Conservation (phyloP, 2,329 filamentous ascomycete species). For the Microdochium nivale region DNA sequence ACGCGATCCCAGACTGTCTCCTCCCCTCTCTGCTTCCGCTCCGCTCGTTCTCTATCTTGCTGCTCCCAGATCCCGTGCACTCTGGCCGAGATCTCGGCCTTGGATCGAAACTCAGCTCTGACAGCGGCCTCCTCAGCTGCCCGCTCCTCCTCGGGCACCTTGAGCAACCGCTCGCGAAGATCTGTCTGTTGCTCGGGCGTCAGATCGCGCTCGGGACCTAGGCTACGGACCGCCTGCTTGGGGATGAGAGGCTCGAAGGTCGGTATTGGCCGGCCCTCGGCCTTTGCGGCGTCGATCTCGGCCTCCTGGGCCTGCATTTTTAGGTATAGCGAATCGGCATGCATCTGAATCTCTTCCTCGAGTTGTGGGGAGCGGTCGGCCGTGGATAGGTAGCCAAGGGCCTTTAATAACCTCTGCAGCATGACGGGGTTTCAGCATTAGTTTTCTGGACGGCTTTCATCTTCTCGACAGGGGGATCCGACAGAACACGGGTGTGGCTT, state of each 20-base stretch:
- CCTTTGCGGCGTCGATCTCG: slow-evolving; percentile 60
- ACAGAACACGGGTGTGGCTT: slow-evolving; percentile 21
- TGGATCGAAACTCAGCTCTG: slow-evolving; percentile 51
- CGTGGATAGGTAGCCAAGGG: slow-evolving; percentile 74
- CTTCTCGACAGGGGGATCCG: not conserved
- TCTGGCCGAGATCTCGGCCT: slow-evolving; percentile 47
- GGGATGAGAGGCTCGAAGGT: slow-evolving; percentile 50
- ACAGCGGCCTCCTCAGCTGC: slow-evolving; percentile 56
- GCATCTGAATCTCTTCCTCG: slow-evolving; percentile 90
- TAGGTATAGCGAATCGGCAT: slow-evolving; percentile 85
- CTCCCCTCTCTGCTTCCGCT: slow-evolving; percentile 48
- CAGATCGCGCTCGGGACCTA: slow-evolving; percentile 16
- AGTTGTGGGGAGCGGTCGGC: slow-evolving; percentile 55
- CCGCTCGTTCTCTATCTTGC: slow-evolving; percentile 43
- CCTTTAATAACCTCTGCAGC: slow-evolving; percentile 72
- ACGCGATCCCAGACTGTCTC: slow-evolving; percentile 33
- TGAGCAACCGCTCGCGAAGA: slow-evolving; percentile 47
- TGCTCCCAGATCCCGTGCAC: slow-evolving; percentile 47
- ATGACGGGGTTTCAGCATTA: not conserved
- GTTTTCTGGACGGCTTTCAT: not conserved
- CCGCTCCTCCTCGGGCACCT: slow-evolving; percentile 49
- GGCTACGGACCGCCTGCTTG: slow-evolving; percentile 8
- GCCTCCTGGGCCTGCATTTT: slow-evolving; percentile 78
- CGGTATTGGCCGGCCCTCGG: slow-evolving; percentile 48
- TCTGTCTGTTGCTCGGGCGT: slow-evolving; percentile 39